Evolutionary conservation across 768 basidiomycete genomes (phyloP).

Genomic region (Termitomyces sp.): DNA sequence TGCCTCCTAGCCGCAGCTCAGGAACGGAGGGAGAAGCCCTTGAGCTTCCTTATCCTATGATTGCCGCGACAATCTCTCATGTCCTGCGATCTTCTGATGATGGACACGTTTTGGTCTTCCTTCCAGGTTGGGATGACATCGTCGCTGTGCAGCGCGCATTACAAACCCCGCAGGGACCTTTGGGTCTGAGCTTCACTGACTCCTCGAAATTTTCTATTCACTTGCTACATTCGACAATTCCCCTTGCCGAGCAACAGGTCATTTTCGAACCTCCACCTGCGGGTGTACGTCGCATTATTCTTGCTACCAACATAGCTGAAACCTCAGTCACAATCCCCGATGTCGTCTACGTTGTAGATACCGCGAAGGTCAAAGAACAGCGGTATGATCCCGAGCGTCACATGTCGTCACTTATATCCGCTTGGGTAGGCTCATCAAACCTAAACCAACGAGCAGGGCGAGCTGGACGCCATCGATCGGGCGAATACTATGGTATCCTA

Average conservation of each 20-base stretch:
- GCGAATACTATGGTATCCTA: constrained; percentile 88
- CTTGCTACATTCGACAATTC: constrained; percentile 86
- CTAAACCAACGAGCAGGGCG: constrained; percentile 90
- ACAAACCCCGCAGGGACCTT: constrained; percentile 42
- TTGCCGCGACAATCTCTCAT: constrained; percentile 79
- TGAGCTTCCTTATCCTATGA: constrained; percentile 77
- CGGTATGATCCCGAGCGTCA: constrained; percentile 86
- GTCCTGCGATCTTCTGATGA: constrained; percentile 71
- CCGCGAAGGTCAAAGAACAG: constrained; percentile 85
- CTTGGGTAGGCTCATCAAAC: constrained; percentile 91
- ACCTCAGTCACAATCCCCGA: constrained; percentile 95
- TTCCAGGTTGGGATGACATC: constrained; percentile 95
- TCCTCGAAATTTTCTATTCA: constrained; percentile 64
- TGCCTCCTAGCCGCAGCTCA: constrained; percentile 17
- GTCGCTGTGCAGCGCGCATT: constrained; percentile 64
- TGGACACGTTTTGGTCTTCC: constrained; percentile 88
- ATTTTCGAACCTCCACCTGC: constrained; percentile 81
- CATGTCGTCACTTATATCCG: constrained; percentile 84
- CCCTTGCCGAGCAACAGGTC: constrained; percentile 82
- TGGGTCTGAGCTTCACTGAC: constrained; percentile 65
- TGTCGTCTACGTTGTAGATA: constrained; percentile 92
- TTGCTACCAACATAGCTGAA: constrained; percentile 95
- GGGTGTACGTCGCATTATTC: constrained; percentile 83
- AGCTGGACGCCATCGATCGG: constrained; percentile 87
- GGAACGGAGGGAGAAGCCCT: constrained; percentile 45